Evolutionary conservation across 2,329 filamentous ascomycete species (phyloP).

Genomic region (Paecilomyces fulvus): DNA sequence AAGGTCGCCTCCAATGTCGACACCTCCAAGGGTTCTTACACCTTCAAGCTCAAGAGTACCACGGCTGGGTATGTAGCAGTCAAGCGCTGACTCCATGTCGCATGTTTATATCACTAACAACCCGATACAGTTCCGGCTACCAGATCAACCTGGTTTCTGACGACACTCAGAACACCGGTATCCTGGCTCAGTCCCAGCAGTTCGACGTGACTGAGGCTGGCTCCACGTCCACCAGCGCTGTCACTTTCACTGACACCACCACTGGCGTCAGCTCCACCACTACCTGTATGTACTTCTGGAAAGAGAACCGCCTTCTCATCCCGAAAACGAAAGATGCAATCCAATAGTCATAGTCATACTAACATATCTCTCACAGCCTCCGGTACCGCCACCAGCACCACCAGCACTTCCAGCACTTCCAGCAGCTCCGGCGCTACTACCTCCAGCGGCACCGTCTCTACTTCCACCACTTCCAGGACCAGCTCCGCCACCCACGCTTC

Average conservation of each 20-base stretch:
- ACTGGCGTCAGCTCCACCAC: constrained; percentile 10
- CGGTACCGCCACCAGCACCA: background rate
- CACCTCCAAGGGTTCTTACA: constrained; percentile 26
- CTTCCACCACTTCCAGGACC: constrained; percentile 8
- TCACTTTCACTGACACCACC: constrained; percentile 12
- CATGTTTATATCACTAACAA: constrained; percentile 1
- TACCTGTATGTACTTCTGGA: background rate
- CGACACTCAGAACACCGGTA: constrained; percentile 24
- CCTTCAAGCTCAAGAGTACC: constrained; percentile 26
- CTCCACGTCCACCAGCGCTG: constrained; percentile 2
- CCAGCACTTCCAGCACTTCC: constrained; percentile 9
- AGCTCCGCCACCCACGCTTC: constrained; percentile 6
- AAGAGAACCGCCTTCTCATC: background rate
- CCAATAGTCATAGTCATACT: background rate
- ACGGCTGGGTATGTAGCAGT: constrained; percentile 16
- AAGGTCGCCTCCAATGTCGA: constrained; percentile 29
- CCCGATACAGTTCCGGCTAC: constrained; percentile 24
- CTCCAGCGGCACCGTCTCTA: constrained; percentile 7
- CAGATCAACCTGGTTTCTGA: constrained; percentile 36
- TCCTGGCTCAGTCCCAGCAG: constrained; percentile 34
- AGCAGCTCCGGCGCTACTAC: constrained; percentile 5
- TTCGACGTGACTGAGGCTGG: constrained; percentile 19
- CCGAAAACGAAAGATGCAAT: background rate
- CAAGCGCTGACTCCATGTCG: background rate
- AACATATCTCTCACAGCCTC: background rate